These are phyloP conservation scores for Pseudopithomyces maydicus DNA, from an alignment of 2,329 filamentous ascomycete genomes.

Conservation along the genomic window DNA sequence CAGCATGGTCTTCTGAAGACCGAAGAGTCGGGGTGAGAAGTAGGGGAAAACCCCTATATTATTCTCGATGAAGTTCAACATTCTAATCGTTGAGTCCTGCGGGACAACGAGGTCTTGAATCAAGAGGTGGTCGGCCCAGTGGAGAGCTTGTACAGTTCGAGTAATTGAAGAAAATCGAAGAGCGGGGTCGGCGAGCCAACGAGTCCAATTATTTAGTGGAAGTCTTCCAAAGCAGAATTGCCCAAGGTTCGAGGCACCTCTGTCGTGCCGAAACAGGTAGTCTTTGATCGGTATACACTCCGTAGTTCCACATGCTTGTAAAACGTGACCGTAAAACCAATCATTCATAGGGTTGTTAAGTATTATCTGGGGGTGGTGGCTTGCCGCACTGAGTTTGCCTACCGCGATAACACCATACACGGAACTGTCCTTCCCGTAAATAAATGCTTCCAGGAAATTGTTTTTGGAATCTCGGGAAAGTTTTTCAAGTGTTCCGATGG, in stretches of 20 bases:
- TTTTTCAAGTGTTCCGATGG: constrained; percentile 54
- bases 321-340: constrained; percentile 75
- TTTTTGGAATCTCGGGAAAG: constrained; percentile 46
- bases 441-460: constrained; percentile 72
- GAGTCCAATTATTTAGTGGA: constrained; percentile 63
- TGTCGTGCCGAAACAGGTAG: constrained; percentile 66
- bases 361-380: constrained; percentile 24
- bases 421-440: constrained; percentile 58
- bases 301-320: constrained; percentile 12
- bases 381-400: constrained; percentile 60
- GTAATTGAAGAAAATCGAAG: constrained; percentile 68
- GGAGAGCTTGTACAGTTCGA: constrained; percentile 63
- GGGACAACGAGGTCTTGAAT: constrained; percentile 68
- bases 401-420: constrained; percentile 63
- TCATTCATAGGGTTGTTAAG: constrained; percentile 66
- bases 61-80: constrained; percentile 56
- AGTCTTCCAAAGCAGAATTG: constrained; percentile 60
- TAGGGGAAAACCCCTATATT: constrained; percentile 57
- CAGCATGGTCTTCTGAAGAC: not conserved
- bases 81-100: constrained; percentile 53
- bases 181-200: constrained; percentile 63
- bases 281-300: constrained; percentile 56
- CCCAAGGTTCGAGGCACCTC: constrained; percentile 68
- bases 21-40: constrained; percentile 60
- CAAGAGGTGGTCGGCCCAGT: constrained; percentile 60